Base-by-base conservation (phyloP, 2,329 filamentous ascomycete genomes). In the Exophiala xenobiotica region DNA sequence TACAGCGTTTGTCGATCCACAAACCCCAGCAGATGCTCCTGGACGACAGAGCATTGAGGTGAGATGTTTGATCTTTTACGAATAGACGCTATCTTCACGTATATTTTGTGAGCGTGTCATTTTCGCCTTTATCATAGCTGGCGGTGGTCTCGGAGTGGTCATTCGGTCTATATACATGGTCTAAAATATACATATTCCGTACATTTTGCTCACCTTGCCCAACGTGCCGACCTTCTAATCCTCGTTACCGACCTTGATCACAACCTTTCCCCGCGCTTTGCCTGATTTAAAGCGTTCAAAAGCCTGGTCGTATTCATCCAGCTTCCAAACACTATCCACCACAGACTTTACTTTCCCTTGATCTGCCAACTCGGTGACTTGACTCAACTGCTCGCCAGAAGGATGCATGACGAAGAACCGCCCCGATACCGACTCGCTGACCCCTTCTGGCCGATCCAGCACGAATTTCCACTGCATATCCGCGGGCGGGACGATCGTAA, bases 11-110 rank as follows among this genome's bases (percentile, higher is more conserved):
- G 58, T 70, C 5, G 80, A 84, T 65, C 79, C 79, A 4, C 63
- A 70, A 46, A 81, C 79, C 9, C 76, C 79, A 0, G 61, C 62
- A 19, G 77, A 74, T 47, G 73, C 77, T 6, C 73, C 70, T 6
- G 71, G 66, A 31, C 65, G 82, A 57, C 78, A 86, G 70, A 83
- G 80, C 61, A 85, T 86, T 54, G 82, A 86, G 69, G 81, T 85
- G 1, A 70, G 82, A 59, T 82, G 79, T 51, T 67, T 85, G 63
- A 78, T 85, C 0, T 84, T 83, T 61, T 83, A 84, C 58, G 77
- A 80, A 26, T 74, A 67, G 49, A 73, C 12, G n/a, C n/a, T n/a
- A n/a, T n/a, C n/a, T n/a, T n/a, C n/a, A n/a, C n/a, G n/a, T n/a
- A n/a, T n/a, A n/a, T n/a, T n/a, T n/a, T n/a, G n/a, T n/a, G n/a